Base-by-base conservation (phyloP, 345 rosid species). In the Physaria fendleri region DNA sequence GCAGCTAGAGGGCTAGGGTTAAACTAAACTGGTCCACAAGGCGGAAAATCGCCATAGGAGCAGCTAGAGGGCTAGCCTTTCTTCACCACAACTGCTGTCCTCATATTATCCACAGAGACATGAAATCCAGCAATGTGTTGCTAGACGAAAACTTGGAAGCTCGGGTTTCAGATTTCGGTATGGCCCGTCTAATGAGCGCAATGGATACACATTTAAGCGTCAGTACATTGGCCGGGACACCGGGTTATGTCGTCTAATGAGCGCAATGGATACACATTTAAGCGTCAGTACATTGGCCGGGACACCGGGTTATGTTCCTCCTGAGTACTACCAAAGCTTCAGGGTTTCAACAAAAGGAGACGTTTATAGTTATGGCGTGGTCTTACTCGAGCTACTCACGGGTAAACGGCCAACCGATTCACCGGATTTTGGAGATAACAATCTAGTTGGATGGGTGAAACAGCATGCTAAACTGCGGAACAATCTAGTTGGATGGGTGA, bases 251-350 rank as follows among this genome's bases (percentile, higher is more conserved):
- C 64, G 99, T 78, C 71, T 85, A 10, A 81, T 93, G 99, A 83
- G 81, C 16, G 83, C 87, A 0, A 71, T 87, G 84, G 99, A 93
- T 68, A 93, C 99, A 0, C 99, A 93, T 71, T 60, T 93, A 73
- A 89, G 97, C 24, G 99, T 93, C 35, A 89, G 97, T 77, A 90
- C 99, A n/a, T 69, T 93, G 46, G 97, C 97, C 0, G 99, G 99
- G 51, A 93, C 99, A 1, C 99, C 99, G 0, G 99, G 99, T 12
- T 93, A 93, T 39, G 99, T 93, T 11, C 99, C 99, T 53, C 99
- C 99, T 0, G 99, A 93, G 17, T 89, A 93, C 69, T 93, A 87
- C 74, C 99, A 93, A 57, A 85, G 95, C 75, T 93, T 87, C 67
- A 76, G 83, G 62, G 87, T 96, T 65, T 80, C 95, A n/a, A 83